These are phyloP conservation scores for Fusarium chaquense DNA, from an alignment of 2,329 filamentous ascomycete species.

Conservation along the genomic window DNA sequence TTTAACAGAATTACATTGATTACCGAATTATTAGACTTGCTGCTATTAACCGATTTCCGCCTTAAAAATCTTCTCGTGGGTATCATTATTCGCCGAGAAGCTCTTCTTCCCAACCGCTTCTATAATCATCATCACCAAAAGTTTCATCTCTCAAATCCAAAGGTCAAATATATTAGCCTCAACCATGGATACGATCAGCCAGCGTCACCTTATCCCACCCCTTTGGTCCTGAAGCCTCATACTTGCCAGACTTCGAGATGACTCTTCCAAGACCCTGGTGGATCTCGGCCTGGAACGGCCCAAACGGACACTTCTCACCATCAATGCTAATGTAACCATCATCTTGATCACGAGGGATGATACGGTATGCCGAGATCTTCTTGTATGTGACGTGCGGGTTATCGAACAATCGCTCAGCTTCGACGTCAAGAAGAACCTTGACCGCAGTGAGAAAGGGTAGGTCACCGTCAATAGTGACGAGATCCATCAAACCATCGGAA, in stretches of 20 bases:
- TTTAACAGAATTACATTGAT: neutral
- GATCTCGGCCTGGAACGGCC: conserved; percentile 90
- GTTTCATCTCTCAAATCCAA: neutral
- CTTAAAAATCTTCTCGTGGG: conserved; percentile 29
- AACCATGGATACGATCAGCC: conserved; percentile 49
- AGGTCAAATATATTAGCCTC: neutral
- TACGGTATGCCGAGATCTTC: conserved; percentile 88
- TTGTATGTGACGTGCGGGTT: conserved; percentile 80
- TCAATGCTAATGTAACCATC: conserved; percentile 94
- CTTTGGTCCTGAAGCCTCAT: conserved; percentile 71
- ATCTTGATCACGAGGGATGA: conserved; percentile 78
- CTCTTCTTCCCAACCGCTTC: conserved; percentile 7
- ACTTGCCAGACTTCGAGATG: conserved; percentile 80
- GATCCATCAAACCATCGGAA: conserved; percentile 86
- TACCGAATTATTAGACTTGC: conserved; percentile 7
- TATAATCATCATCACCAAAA: neutral
- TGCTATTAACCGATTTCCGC: conserved; percentile 5
- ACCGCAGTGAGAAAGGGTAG: conserved; percentile 75
- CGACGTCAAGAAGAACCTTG: conserved; percentile 77
- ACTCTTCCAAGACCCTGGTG: conserved; percentile 85
- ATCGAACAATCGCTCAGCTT: conserved; percentile 82
- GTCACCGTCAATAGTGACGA: conserved; percentile 83
- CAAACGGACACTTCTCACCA: conserved; percentile 87
- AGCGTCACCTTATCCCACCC: conserved; percentile 61
- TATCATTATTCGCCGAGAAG: conserved; percentile 43